Evolutionary conservation across 2,329 filamentous ascomycete genomes (phyloP).

Genomic region (Paecilomyces fulvus): DNA sequence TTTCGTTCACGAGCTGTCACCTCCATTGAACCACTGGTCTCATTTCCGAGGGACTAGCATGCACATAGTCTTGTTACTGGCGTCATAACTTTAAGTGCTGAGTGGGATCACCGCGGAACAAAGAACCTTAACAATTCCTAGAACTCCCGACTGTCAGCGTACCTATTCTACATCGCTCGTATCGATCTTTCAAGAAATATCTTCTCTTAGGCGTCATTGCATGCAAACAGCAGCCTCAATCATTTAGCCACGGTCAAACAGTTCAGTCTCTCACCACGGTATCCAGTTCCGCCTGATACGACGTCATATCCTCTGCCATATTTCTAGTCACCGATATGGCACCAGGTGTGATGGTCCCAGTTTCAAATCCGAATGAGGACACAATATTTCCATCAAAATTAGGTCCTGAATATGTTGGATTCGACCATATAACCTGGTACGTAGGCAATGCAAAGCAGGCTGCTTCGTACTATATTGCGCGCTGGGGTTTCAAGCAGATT

Average conservation of each 20-base stretch:
- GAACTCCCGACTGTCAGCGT: background rate
- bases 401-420: slow-evolving; percentile 43
- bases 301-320: slow-evolving; percentile 1
- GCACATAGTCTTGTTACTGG: background rate
- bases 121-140: background rate
- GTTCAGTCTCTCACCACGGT: background rate
- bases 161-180: background rate
- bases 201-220: background rate
- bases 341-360: background rate
- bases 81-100: background rate
- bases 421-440: slow-evolving; percentile 87
- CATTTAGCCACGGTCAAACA: background rate
- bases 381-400: slow-evolving; percentile 14
- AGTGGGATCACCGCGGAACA: background rate
- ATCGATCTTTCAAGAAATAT: background rate
- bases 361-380: background rate
- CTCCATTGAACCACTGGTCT: background rate
- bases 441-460: slow-evolving; percentile 92
- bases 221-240: background rate
- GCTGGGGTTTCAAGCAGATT: slow-evolving; percentile 70
- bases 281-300: background rate
- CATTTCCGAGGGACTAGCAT: background rate
- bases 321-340: background rate
- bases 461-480: slow-evolving; percentile 72
- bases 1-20: background rate